Percentiles rank a stretch among this genome's conserved stretches.
Conservation (phyloP, 2,329 filamentous ascomycete genomes). For the Botrytis deweyae region DNA sequence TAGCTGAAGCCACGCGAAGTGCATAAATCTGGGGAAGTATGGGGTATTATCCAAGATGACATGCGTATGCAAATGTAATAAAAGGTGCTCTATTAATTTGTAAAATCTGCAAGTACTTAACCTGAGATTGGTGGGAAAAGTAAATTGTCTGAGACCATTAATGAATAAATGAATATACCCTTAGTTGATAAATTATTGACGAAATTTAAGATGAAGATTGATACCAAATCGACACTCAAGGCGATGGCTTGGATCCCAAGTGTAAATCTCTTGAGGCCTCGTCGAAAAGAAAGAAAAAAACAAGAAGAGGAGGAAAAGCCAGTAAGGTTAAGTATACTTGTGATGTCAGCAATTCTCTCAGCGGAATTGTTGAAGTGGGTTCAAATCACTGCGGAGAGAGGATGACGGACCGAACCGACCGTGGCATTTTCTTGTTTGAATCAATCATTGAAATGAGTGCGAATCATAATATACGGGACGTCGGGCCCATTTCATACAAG, state of each 20-base stretch:
- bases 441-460: neutral
- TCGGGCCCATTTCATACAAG: neutral
- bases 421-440: neutral
- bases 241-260: neutral
- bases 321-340: neutral
- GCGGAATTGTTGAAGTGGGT: neutral
- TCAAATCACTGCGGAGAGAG: neutral
- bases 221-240: neutral
- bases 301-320: neutral
- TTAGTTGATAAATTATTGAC: neutral
- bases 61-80: neutral
- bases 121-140: neutral
- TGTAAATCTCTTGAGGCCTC: neutral
- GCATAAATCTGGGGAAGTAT: conserved; percentile 9
- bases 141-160: neutral
- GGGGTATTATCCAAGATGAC: conserved; percentile 13
- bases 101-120: neutral
- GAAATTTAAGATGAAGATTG: neutral
- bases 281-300: neutral
- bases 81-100: neutral
- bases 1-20: neutral
- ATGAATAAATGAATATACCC: neutral
- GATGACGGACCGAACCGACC: conserved; percentile 16
- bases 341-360: neutral
- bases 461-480: neutral